Evolutionary conservation across 2,329 filamentous ascomycete species (phyloP).

Genomic region (Aspergillus fischeri): DNA sequence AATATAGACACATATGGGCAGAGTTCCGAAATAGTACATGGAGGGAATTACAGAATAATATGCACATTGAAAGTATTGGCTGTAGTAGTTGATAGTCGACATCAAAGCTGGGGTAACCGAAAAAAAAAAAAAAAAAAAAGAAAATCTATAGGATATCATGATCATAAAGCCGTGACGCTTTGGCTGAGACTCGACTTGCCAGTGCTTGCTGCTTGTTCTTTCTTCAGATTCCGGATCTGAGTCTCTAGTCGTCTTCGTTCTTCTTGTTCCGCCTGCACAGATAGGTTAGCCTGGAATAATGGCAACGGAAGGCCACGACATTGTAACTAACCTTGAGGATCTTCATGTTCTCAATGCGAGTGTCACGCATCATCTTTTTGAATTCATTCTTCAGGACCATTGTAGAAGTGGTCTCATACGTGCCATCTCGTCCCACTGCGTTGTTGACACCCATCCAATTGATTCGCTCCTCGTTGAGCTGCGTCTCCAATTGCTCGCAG

Average conservation of each 20-base stretch:
- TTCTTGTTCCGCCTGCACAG: conserved; percentile 63
- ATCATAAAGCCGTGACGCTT: conserved; percentile 33
- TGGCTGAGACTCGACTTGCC: conserved; percentile 33
- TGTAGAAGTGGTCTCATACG: conserved; percentile 59
- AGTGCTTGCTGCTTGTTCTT: conserved; percentile 34
- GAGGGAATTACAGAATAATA: conserved; percentile 14
- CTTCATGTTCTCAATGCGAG: conserved; percentile 62
- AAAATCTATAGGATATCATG: conserved; percentile 18
- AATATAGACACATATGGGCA: conserved; percentile 3
- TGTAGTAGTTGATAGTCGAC: conserved; percentile 3
- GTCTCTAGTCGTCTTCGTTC: conserved; percentile 64
- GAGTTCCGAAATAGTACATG: background rate
- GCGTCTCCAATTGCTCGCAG: conserved; percentile 59
- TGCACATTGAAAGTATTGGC: conserved; percentile 11
- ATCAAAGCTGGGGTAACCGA: conserved; percentile 4
- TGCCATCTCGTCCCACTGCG: conserved; percentile 39
- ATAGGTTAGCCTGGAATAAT: conserved; percentile 14
- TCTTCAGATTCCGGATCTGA: conserved; percentile 51
- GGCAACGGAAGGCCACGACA: background rate
- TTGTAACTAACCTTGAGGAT: conserved; percentile 56
- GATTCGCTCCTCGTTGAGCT: conserved; percentile 64
- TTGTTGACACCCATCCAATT: conserved; percentile 60
- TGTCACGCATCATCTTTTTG: conserved; percentile 76
- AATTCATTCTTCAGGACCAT: conserved; percentile 69
- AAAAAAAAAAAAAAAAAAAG: conserved; percentile 9